phyloP scores from a whole-genome alignment of 352 stramenopile genomes.

The Phytophthora brassicae region DNA sequence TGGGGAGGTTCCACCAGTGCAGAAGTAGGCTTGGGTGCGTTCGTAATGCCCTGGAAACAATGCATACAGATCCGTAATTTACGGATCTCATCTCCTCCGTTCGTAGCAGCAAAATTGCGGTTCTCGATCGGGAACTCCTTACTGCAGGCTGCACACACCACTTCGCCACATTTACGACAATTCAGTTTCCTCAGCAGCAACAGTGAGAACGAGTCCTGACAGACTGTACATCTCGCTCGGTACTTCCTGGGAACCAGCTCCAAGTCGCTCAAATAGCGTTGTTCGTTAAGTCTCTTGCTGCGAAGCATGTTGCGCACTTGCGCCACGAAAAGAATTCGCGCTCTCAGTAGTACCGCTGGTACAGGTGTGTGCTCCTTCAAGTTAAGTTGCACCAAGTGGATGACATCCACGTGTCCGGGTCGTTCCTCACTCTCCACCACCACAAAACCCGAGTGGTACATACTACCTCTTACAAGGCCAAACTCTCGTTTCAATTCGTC shows the following conservation, averaged over 20 bases:
- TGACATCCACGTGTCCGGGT: slow-evolving; percentile 75
- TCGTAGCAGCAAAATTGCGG: slow-evolving; percentile 44
- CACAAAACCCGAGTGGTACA: slow-evolving; percentile 87
- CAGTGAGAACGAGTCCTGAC: slow-evolving; percentile 83
- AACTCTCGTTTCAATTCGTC: slow-evolving; percentile 79
- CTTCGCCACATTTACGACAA: slow-evolving; percentile 86
- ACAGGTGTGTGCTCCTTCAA: slow-evolving; percentile 69
- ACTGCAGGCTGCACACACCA: slow-evolving; percentile 84
- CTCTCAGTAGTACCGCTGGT: slow-evolving; percentile 44
- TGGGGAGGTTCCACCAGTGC: slow-evolving; percentile 52
- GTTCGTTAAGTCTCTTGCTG: slow-evolving; percentile 75
- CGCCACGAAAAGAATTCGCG: slow-evolving; percentile 46
- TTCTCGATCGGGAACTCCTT: slow-evolving; percentile 79
- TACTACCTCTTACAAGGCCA: slow-evolving; percentile 69
- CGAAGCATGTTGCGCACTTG: slow-evolving; percentile 68
- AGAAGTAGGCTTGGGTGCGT: slow-evolving; percentile 51
- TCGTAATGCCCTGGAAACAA: slow-evolving; percentile 81
- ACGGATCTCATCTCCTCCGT: slow-evolving; percentile 46
- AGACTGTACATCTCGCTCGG: slow-evolving; percentile 69
- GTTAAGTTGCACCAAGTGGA: slow-evolving; percentile 83
- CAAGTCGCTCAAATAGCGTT: slow-evolving; percentile 77
- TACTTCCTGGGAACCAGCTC: slow-evolving; percentile 86
- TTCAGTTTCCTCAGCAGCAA: slow-evolving; percentile 82
- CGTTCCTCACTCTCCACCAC: slow-evolving; percentile 80
- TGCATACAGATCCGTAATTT: slow-evolving; percentile 87